A percentile compares a stretch with the other conserved stretches of the same genome.
Conservation (phyloP, 176 grass and related monocot genomes). For the Themeda triandra region DNA sequence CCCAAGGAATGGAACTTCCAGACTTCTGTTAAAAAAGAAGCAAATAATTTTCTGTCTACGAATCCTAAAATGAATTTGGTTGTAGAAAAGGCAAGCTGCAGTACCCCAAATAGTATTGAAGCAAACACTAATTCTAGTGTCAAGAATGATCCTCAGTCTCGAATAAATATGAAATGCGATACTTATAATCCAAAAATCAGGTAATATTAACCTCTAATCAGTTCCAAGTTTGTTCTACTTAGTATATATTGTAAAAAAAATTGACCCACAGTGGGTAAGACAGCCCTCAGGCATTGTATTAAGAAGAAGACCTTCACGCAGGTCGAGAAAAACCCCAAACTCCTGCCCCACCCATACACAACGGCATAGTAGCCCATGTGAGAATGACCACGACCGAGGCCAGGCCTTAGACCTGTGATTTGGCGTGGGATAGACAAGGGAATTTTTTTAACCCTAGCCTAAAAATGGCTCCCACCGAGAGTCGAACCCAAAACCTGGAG, state of each 20-base stretch:
- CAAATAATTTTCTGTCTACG: background rate
- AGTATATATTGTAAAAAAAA: background rate
- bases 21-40: background rate
- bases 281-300: background rate
- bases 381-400: background rate
- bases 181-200: background rate
- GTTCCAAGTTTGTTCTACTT: background rate
- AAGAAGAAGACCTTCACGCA: background rate
- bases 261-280: background rate
- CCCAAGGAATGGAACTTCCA: background rate
- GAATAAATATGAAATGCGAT: background rate
- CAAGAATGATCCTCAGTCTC: background rate
- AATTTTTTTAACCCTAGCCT: background rate
- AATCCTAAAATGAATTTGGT: background rate
- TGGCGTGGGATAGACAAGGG: too few species aligned
- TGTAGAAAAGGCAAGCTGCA: background rate
- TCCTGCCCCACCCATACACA: background rate
- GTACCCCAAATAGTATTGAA: background rate
- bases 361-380: background rate
- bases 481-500: background rate
- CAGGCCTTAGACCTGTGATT: background rate
- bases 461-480: background rate
- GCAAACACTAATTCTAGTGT: background rate
- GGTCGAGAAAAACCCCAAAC: background rate
- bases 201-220: background rate